Percentiles rank a stretch among this genome's conserved stretches.
Evolutionary conservation across 2,329 filamentous ascomycete genomes (phyloP).

Genomic region (Hypocreales sp.): DNA sequence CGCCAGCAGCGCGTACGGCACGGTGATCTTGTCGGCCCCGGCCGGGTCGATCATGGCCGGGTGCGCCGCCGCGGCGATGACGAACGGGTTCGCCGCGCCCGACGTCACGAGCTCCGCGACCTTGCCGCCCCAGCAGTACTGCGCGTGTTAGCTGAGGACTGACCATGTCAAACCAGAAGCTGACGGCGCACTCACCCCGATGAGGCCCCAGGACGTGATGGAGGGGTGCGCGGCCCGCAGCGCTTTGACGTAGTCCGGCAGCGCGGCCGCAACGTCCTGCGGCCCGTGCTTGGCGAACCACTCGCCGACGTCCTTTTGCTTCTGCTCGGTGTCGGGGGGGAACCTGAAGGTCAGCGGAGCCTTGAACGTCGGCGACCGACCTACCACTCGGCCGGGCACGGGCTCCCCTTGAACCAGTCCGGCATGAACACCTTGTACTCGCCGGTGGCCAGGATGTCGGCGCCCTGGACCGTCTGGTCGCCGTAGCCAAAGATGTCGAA

Average conservation of each 20-base stretch:
- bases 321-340: slow-evolving; percentile 48
- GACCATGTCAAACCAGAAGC: too few relatives aligned
- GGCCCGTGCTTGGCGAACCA: slow-evolving; percentile 41
- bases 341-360: too few relatives aligned
- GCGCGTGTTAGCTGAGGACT: neutral
- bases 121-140: slow-evolving; percentile 61
- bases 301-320: slow-evolving; percentile 38
- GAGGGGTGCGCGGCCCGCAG: slow-evolving; percentile 33
- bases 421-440: slow-evolving; percentile 81
- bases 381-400: slow-evolving; percentile 37
- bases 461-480: slow-evolving; percentile 53
- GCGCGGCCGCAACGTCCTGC: slow-evolving; percentile 27
- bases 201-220: slow-evolving; percentile 42
- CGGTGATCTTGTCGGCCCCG: slow-evolving; percentile 43
- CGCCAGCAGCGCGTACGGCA: slow-evolving; percentile 48
- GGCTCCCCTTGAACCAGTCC: slow-evolving; percentile 74
- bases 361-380: too few relatives aligned
- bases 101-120: slow-evolving; percentile 37
- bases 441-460: slow-evolving; percentile 45
- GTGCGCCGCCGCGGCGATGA: slow-evolving; percentile 34
- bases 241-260: slow-evolving; percentile 40
- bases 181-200: slow-evolving; percentile 47
- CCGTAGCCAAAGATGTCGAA: slow-evolving; percentile 59
- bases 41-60: slow-evolving; percentile 48
- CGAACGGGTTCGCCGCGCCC: slow-evolving; percentile 37